Evolutionary conservation across 257 asterid genomes (phyloP).

Genomic region (Lavandula angustifolia): DNA sequence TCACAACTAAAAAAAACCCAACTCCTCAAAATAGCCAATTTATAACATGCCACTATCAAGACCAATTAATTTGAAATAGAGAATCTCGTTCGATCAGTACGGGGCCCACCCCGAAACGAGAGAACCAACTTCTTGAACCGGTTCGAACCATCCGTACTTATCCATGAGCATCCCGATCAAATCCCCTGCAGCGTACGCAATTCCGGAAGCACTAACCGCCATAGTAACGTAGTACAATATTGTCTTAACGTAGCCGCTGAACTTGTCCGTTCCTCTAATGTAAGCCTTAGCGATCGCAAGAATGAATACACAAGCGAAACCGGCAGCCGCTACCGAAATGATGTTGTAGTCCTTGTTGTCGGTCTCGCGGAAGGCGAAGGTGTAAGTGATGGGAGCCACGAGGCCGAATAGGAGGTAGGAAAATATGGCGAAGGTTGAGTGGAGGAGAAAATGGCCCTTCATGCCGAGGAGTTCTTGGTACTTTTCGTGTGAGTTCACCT

Average conservation of each 20-base stretch:
- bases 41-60: too few relatives aligned
- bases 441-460: slow-evolving; percentile 48
- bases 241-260: slow-evolving; percentile 38
- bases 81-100: too few relatives aligned
- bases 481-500: slow-evolving; percentile 18
- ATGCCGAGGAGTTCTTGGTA: slow-evolving; percentile 51
- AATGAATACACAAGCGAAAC: slow-evolving; percentile 39
- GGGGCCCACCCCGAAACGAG: too few relatives aligned
- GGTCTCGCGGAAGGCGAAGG: slow-evolving; percentile 49
- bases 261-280: slow-evolving; percentile 23
- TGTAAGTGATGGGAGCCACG: slow-evolving; percentile 48
- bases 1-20: too few relatives aligned
- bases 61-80: too few relatives aligned
- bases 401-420: slow-evolving; percentile 63
- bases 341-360: slow-evolving; percentile 50
- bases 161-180: not conserved
- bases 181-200: slow-evolving; percentile 52
- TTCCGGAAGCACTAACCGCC: slow-evolving; percentile 51
- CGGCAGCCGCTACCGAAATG: slow-evolving; percentile 48
- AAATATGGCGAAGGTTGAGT: slow-evolving; percentile 43
- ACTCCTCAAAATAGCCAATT: too few relatives aligned
- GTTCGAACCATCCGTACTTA: too few relatives aligned
- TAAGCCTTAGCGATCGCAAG: slow-evolving; percentile 57
- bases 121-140: too few relatives aligned
- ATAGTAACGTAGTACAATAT: slow-evolving; percentile 36